Conservation (phyloP, 192 early-diverging fungal genomes). For the Gigaspora rosea region DNA sequence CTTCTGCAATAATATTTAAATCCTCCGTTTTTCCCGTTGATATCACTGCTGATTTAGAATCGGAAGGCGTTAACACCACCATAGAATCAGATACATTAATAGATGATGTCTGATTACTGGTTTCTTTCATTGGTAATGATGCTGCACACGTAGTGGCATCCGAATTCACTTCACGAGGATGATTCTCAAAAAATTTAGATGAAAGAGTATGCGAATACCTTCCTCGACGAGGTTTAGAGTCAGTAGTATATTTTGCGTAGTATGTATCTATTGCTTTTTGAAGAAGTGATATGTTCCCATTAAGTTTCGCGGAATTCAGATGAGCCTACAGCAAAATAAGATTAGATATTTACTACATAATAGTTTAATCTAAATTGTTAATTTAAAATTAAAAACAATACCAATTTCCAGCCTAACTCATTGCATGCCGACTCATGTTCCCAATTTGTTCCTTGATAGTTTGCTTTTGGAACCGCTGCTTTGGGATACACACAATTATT, state of each 20-base stretch:
- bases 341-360: neutral
- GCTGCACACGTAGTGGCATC: neutral
- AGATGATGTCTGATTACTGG: too few relatives aligned
- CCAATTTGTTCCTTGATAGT: conserved; percentile 37
- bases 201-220: conserved; percentile 30
- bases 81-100: too few relatives aligned
- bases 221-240: conserved; percentile 21
- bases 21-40: too few relatives aligned
- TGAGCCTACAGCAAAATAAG: conserved; percentile 34
- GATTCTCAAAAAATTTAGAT: conserved; percentile 32
- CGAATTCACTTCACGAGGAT: conserved; percentile 13
- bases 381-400: conserved; percentile 29
- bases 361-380: neutral
- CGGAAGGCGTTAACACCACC: too few relatives aligned
- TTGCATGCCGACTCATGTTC: conserved; percentile 53
- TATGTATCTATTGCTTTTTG: conserved; percentile 58
- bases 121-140: too few relatives aligned
- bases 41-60: too few relatives aligned
- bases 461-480: conserved; percentile 36
- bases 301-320: conserved; percentile 45
- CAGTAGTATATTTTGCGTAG: conserved; percentile 23
- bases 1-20: too few relatives aligned
- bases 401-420: conserved; percentile 69
- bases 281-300: conserved; percentile 48
- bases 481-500: conserved; percentile 60